Evolutionary conservation across 2,329 filamentous ascomycete species (phyloP), one percentile per base, ranked within the genome.

Genomic region (Aspergillus hiratsukae): DNA sequence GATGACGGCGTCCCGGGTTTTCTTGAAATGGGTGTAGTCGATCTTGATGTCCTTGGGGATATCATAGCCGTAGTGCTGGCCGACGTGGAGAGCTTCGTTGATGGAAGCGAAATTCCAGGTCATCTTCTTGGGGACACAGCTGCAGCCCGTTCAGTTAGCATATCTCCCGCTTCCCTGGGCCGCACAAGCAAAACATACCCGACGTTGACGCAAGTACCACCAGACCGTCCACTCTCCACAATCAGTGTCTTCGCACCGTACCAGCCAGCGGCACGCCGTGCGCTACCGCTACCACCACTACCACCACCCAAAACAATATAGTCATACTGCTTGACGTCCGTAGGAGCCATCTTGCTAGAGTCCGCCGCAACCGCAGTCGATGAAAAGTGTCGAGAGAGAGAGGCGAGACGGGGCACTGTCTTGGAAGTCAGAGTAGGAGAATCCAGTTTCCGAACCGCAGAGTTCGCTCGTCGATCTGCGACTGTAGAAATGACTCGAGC

Each of bases 301-400:
- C 81, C 80, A 62, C 80, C 80, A 55, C 81, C 80, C 62, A 82
- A 76, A 56, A 83, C 79, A 55, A 83, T 80, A 61, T 81, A 83
- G 64, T 83, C 81, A 65, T 81, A 82, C 56, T 76, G 73, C 58
- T 78, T 75, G 25, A 72, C 68, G 41, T 72, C 69, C 6, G 76
- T 71, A 25, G 80, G 78, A 57, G 78, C 73, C 78, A 80, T 80
- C 54, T 58, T 67, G 54, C 59, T 68, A 31, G 69, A 68, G n/a
- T 64, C 58, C n/a, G 60, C 41, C 3, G 51, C 29, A 4, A 52
- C 48, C 14, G 69, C 56, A 10, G 68, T 68, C 6, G 68, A 69
- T 27, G 73, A 70, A 56, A 79, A 74, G 49, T 79, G 77, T 55
- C 72, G 68, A 3, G 75, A 68, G 19, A 79, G 61, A 19, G 71